Evolutionary conservation across 2,329 filamentous ascomycete species (phyloP).

Genomic region (Pseudocercospora vitis): DNA sequence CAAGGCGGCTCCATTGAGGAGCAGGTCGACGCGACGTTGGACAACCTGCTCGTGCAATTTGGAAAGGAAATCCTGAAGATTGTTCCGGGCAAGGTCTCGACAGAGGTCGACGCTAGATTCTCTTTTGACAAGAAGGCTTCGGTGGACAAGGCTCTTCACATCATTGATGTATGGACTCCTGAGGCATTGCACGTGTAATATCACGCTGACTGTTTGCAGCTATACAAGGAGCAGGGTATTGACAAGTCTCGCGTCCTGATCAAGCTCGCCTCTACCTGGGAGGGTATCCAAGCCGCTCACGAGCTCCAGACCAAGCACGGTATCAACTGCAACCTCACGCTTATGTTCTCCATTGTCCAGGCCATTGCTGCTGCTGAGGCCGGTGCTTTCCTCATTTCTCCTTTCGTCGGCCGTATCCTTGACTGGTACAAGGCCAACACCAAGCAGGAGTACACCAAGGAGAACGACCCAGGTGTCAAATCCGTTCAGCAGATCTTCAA

Average conservation of each 20-base stretch:
- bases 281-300: constrained; percentile 98
- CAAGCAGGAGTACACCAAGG: constrained; percentile 88
- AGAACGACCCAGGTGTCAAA: constrained; percentile 94
- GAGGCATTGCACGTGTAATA: background rate
- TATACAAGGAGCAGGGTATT: constrained; percentile 91
- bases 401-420: constrained; percentile 97
- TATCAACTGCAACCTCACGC: constrained; percentile 97
- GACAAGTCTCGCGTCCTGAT: constrained; percentile 93
- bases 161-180: constrained; percentile 75
- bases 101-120: constrained; percentile 93
- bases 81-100: constrained; percentile 97
- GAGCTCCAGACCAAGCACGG: constrained; percentile 93
- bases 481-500: constrained; percentile 94
- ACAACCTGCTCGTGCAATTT: constrained; percentile 95
- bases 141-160: constrained; percentile 92
- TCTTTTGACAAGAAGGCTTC: constrained; percentile 94
- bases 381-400: constrained; percentile 94
- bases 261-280: constrained; percentile 99
- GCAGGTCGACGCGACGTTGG: constrained; percentile 86
- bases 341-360: constrained; percentile 96
- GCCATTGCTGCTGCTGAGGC: constrained; percentile 96
- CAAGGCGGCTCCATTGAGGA: constrained; percentile 66
- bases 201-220: constrained; percentile 54
- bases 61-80: constrained; percentile 96
- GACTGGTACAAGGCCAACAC: constrained; percentile 98